These are phyloP conservation scores for Kernera saxatilis DNA, from an alignment of 345 rosid species.

Conservation along the genomic window DNA sequence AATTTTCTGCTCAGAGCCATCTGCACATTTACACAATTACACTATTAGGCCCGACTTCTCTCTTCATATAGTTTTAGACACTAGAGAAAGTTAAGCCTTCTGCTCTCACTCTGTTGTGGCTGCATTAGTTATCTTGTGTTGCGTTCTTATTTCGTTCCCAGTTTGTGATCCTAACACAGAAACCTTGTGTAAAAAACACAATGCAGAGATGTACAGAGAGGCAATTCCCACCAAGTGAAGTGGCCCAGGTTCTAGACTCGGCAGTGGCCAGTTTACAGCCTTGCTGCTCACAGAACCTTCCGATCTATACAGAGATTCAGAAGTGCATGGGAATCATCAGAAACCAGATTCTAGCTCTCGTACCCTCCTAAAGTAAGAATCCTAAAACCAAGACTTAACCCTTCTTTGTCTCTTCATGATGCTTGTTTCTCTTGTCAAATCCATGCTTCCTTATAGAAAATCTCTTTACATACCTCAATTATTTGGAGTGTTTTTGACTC, in stretches of 20 bases:
- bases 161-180: constrained; percentile 1
- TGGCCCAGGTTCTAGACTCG: constrained; percentile 69
- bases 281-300: constrained; percentile 66
- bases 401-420: constrained; percentile 2
- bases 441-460: constrained; percentile 10
- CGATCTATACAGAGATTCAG: constrained; percentile 77
- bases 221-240: constrained; percentile 75
- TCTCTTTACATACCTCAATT: constrained; percentile 11
- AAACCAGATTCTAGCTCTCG: constrained; percentile 60
- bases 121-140: constrained; percentile 13
- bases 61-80: background rate
- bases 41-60: background rate
- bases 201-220: constrained; percentile 87
- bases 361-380: constrained; percentile 41
- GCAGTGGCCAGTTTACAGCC: constrained; percentile 77
- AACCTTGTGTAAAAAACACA: background rate
- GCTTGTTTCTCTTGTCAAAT: constrained; percentile 21
- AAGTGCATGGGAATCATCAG: constrained; percentile 79
- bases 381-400: constrained; percentile 16
- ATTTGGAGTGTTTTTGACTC: constrained; percentile 14
- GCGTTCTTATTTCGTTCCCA: background rate
- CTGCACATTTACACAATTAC: background rate
- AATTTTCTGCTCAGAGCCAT: background rate
- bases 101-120: background rate
- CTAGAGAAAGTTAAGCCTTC: background rate